Evolutionary conservation across 192 early-diverging fungal species (phyloP).

Genomic region (Backusella liffmaniae): DNA sequence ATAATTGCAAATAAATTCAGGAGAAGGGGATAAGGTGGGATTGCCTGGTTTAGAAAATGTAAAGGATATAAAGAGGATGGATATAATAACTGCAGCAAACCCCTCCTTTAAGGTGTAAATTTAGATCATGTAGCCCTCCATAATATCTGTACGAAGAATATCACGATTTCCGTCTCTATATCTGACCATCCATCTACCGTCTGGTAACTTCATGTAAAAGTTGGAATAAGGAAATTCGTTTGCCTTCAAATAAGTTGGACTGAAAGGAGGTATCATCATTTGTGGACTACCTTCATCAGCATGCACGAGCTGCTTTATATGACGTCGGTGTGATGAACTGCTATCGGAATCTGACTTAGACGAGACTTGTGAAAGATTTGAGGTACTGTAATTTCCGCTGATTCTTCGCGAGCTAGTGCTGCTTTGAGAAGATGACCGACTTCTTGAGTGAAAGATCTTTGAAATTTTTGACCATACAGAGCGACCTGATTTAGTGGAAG

Average conservation of each 20-base stretch:
- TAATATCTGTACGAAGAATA: slow-evolving; percentile 34
- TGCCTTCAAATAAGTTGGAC: slow-evolving; percentile 25
- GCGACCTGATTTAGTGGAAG: slow-evolving; percentile 5
- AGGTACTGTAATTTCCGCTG: background rate
- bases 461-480: slow-evolving; percentile 9
- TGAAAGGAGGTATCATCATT: slow-evolving; percentile 24
- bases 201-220: slow-evolving; percentile 36
- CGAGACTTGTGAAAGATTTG: background rate
- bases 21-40: background rate
- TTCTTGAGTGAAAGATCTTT: background rate
- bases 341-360: background rate
- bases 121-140: slow-evolving; percentile 33
- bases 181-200: slow-evolving; percentile 38
- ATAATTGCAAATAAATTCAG: background rate
- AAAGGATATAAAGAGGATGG: slow-evolving; percentile 8
- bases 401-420: background rate
- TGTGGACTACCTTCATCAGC: background rate
- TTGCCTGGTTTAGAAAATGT: background rate
- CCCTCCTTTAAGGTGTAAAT: background rate
- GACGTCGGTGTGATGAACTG: background rate
- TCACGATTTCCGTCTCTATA: slow-evolving; percentile 35
- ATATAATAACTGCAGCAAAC: background rate
- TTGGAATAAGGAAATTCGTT: slow-evolving; percentile 38
- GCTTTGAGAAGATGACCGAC: background rate
- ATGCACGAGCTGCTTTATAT: slow-evolving; percentile 11